Base-by-base conservation (phyloP, 768 basidiomycete genomes). In the Pulveroboletus frians region DNA sequence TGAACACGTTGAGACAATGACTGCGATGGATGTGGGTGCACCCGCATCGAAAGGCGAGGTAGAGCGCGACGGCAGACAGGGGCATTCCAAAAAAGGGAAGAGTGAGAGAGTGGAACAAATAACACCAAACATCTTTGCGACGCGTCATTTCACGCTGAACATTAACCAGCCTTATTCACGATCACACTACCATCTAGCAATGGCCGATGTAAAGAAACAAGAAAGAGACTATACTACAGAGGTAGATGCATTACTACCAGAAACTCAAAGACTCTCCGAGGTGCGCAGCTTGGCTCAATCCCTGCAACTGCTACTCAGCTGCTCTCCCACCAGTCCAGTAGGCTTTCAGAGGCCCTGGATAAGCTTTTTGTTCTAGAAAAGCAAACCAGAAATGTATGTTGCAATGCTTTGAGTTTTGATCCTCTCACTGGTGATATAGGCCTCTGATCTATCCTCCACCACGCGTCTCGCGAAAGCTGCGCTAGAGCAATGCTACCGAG, bases 381-480 rank as follows among this genome's bases (percentile, higher is more conserved):
- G 71, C 94, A 96, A 68, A 88, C 95, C 3, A 79, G 96, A 75
- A 98, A 97, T 73, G 96, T 91, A 49, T 38, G 80, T 71, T 23
- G 31, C n/a, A 41, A 34, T 20, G 2, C 3, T 39, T 45, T 43
- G 13, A 3, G 1, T 15, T 44, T 18, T 18, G 3, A 15, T 39
- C 20, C 27, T 38, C 43, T 46, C 10, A 55, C 38, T 20, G 51
- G 30, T 31, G n/a, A 17, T 31, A 13, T 61, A 95, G 95, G 92
- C 94, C 14, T 85, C 94, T 48, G 96, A 99, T 77, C 76, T 92
- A 30, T 66, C 78, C 32, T 97, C 95, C n/a, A 99, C 96, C 3
- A 85, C 87, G 30, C 81, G 85, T 40, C 80, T 98, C 17, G 85
- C 85, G 46, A 85, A 85, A 63, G 75, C 85, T 30, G 77, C 88